Percentiles rank a stretch among this genome's conserved stretches.
These are phyloP conservation scores for Brasilioporus rufonigricans DNA, from an alignment of 768 basidiomycete species.

Conservation along the genomic window DNA sequence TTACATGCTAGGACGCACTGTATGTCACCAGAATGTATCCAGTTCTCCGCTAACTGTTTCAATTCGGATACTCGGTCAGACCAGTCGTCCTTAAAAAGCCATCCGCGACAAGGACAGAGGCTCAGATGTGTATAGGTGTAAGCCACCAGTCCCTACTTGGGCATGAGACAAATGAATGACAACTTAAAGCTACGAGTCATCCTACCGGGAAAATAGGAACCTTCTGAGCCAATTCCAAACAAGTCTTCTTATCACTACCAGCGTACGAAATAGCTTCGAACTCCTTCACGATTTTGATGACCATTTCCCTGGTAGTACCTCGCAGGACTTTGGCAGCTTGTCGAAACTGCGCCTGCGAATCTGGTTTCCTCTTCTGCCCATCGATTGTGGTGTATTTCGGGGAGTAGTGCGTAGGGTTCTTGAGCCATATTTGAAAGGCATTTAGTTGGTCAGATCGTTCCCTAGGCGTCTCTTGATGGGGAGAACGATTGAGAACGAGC, in stretches of 20 bases:
- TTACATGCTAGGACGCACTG: conserved; percentile 14
- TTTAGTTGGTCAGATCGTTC: too few species aligned
- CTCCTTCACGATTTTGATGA: conserved; percentile 18
- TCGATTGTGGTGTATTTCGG: conserved; percentile 21
- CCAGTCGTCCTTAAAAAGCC: conserved; percentile 11
- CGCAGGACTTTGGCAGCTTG: conserved; percentile 12
- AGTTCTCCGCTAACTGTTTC: conserved; percentile 5
- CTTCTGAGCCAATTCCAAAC: conserved; percentile 12
- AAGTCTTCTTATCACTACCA: conserved; percentile 4
- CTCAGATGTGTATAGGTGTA: conserved; percentile 29
- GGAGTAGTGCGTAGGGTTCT: background rate
- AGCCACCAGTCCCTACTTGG: conserved; percentile 25
- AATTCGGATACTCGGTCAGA: conserved; percentile 4
- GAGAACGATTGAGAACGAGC: background rate
- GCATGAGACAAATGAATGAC: conserved; percentile 5
- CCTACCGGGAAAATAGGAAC: conserved; percentile 27
- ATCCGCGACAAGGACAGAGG: conserved; percentile 12
- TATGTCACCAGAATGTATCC: conserved; percentile 2
- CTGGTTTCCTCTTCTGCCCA: conserved; percentile 4
- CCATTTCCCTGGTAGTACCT: conserved; percentile 5
- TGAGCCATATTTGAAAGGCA: conserved; percentile 15
- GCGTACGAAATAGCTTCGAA: conserved; percentile 13
- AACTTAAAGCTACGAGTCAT: background rate
- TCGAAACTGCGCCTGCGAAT: background rate
- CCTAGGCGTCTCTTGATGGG: background rate